Base-by-base conservation (phyloP, 2,329 filamentous ascomycete species). In the Colletotrichum echinochloae region DNA sequence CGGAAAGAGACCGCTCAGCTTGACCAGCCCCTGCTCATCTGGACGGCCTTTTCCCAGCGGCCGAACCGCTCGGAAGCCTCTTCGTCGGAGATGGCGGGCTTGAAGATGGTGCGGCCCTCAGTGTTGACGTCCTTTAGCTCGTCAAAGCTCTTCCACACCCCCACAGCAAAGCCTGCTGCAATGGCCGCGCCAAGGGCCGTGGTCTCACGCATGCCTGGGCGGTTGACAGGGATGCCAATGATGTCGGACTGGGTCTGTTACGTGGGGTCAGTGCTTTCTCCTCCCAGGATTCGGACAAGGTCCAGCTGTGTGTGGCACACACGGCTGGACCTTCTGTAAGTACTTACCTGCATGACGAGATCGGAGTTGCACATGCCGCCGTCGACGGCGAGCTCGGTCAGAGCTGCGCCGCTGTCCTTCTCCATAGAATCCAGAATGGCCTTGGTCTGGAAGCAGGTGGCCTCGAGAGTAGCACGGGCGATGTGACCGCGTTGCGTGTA, bases 361-460 rank as follows among this genome's bases (percentile, higher is more conserved):
- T 93, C 90, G 12, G 91, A 92, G 78, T 93, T 94, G 78, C 89
- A 92, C 92, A 95, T 94, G 77, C 93, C 93, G 70, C 92, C 92
- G 76, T 95, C 93, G n/a, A 95, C 93, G 44, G 91, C 90, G n/a
- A 95, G 85, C 79, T 92, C 89, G 41, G 88, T 86, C 60, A 95
- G 83, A 64, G 87, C 86, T 76, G 93, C 89, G n/a, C 91, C 91
- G 69, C 89, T 92, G 81, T 95, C 93, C 79, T 91, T 91, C 78
- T 91, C 91, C 92, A 95, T 95, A 62, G 93, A 91, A 76, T 93
- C 89, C 35, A 95, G 86, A 73, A 95, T 94, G 28, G 92, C 92
- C 79, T 93, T 94, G 63, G 92, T 95, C 81, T 95, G 92, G 83
- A 92, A 94, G 81, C 92, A 94, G 30, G 92, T 93, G 12, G 92